Evolutionary conservation across 768 basidiomycete genomes (phyloP).

Genomic region (Termitomyces bulborhizus): DNA sequence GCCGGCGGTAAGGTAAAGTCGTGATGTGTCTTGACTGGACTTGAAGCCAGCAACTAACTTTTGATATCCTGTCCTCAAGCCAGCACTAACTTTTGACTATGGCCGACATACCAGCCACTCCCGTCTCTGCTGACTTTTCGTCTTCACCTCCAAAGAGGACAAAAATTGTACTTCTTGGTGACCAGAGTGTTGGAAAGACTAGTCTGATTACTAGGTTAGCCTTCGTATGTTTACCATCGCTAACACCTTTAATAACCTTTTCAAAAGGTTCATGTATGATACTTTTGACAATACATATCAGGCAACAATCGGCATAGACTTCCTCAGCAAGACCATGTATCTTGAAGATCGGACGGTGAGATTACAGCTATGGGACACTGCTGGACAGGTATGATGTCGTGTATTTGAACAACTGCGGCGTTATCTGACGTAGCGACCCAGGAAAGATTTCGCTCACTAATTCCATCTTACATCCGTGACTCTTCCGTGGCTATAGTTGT

Average conservation of each 20-base stretch:
- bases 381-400: constrained; percentile 62
- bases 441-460: constrained; percentile 96
- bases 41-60: not conserved
- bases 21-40: constrained; percentile 9
- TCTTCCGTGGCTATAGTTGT: constrained; percentile 99
- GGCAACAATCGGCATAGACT: constrained; percentile 97
- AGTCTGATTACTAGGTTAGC: constrained; percentile 90
- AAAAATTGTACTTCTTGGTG: constrained; percentile 93
- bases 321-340: constrained; percentile 99
- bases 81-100: constrained; percentile 18
- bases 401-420: not conserved
- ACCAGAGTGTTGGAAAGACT: constrained; percentile 98
- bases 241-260: constrained; percentile 1
- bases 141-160: constrained; percentile 90
- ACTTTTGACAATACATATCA: constrained; percentile 99
- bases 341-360: constrained; percentile 97
- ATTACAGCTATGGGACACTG: constrained; percentile 98
- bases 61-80: not conserved
- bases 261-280: constrained; percentile 91
- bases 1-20: constrained; percentile 3
- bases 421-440: constrained; percentile 22
- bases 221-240: constrained; percentile 6
- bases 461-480: constrained; percentile 98
- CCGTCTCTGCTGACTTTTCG: constrained; percentile 77
- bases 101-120: constrained; percentile 50